Evolutionary conservation across 2,329 filamentous ascomycete genomes (phyloP), one percentile per base, ranked within the genome.

Genomic region (Diaporthe caulivora): DNA sequence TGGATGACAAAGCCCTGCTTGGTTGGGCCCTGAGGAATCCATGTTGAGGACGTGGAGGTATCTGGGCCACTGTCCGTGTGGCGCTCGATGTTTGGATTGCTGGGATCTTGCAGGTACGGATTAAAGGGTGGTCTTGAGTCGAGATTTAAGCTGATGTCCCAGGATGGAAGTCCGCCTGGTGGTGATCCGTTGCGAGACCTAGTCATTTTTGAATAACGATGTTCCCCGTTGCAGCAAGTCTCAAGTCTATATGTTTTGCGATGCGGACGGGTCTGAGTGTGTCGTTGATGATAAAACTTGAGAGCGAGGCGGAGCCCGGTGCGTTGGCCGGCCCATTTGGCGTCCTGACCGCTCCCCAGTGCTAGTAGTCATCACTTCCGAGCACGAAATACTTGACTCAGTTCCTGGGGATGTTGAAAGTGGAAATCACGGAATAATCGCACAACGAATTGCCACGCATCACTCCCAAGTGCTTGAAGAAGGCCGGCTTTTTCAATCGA

Each of bases 1-100:
- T 65, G 57, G 5, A 73, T 62, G 53, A 82, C 73, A 49, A 78
- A 77, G 26, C 81, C 80, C 26, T 76, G 75, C 15, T 70, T 44
- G 10, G 79, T 78, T 40, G 74, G 62, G 29, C 81, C 81, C 44
- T 81, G 79, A n/a, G 81, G 75, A 17, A 79, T 75, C 81, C 81
- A 83, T 26, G 79, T 58, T 9, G 73, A 72, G 24, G 60, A 17
- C 31, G 44, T 58, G 71, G 62, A 55, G 8, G 17, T 44, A 42
- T 53, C 44, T 4, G 57, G 24, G 29, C 44, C 9, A 17, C 26
- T 37, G 26, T 51, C 24, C 64, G 42, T 54, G 18, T 42, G 57
- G 69, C 26, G 44, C 53, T 21, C 10, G 10, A 31, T 53, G 31
- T 62, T 53, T 24, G 68, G 49, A 3, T 49, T 60, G n/a, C 44